Evolutionary conservation across 164 flowering plant species (phyloP), one percentile per base, ranked within the genome.

Genomic region (Chloranthus sessilifolius): DNA sequence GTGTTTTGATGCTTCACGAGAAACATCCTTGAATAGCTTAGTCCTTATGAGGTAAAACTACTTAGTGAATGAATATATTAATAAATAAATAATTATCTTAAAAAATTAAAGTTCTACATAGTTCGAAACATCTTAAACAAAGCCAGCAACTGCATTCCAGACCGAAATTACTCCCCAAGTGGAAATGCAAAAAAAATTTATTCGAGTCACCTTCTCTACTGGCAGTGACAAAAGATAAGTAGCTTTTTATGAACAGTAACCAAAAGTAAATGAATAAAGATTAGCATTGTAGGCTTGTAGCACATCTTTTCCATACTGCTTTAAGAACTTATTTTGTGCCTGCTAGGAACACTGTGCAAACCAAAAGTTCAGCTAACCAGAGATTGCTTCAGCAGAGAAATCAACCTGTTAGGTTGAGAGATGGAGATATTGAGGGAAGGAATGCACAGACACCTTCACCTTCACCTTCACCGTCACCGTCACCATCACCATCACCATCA

Each of bases 331-430:
- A 5, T 55, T 23, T 55, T 49, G 8, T 55, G 29, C 55, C 33
- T 40, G 6, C 15, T 46, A 56, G 67, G 61, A 33, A 50, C 49
- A 38, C 40, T 10, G 35, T 28, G 17, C 52, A 38, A n/a, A 23
- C 16, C 5, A 41, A 29, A 57, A 62, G 47, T 53, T 19, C 46
- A 17, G 58, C 57, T 58, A 49, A 43, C 5, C 57, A 71, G 22
- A 68, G 69, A 54, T 57, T 59, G 59, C 67, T 74, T 29, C 63
- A 56, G 36, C 59, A n/a, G n/a, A n/a, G n/a, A n/a, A n/a, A n/a
- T n/a, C n/a, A n/a, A n/a, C n/a, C n/a, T n/a, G n/a, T n/a, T n/a
- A n/a, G n/a, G n/a, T n/a, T n/a, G n/a, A n/a, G n/a, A n/a, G n/a
- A n/a, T n/a, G n/a, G n/a, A n/a, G n/a, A n/a, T n/a, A n/a, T n/a